phyloP scores from a whole-genome alignment of 768 basidiomycete genomes.

The Collybia sp. region DNA sequence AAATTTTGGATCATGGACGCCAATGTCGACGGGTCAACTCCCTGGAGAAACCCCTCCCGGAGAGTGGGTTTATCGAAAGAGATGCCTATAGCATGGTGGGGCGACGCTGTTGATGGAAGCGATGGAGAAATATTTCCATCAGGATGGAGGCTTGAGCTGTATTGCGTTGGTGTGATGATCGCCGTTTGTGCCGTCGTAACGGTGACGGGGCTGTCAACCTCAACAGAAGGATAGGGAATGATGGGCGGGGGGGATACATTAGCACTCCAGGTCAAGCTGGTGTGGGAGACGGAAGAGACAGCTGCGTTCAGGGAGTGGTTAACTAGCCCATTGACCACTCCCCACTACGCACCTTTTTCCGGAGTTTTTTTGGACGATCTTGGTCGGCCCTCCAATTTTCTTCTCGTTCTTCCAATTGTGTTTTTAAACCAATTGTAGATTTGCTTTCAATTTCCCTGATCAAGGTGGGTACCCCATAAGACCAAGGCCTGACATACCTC shows the following conservation, averaged over 20 bases:
- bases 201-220: constrained; percentile 26
- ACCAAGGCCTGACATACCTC: constrained; percentile 36
- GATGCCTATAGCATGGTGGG: constrained; percentile 16
- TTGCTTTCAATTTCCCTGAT: constrained; percentile 35
- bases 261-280: constrained; percentile 33
- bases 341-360: constrained; percentile 39
- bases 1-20: constrained; percentile 52
- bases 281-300: constrained; percentile 9
- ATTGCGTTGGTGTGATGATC: constrained; percentile 34
- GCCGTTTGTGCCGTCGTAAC: constrained; percentile 19
- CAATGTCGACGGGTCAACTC: constrained; percentile 41
- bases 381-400: constrained; percentile 52
- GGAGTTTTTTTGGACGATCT: constrained; percentile 46
- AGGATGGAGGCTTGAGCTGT: constrained; percentile 30
- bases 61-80: constrained; percentile 28
- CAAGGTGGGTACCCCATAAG: constrained; percentile 3
- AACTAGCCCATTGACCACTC: background rate
- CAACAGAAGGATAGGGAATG: constrained; percentile 34
- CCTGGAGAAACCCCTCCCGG: constrained; percentile 44
- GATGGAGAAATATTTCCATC: constrained; percentile 20
- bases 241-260: constrained; percentile 27
- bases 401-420: constrained; percentile 55
- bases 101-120: constrained; percentile 13
- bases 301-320: constrained; percentile 7
- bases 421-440: constrained; percentile 77